Evolutionary conservation across 176 grass and related monocot species (phyloP).

Genomic region (Neostapfia colusana): DNA sequence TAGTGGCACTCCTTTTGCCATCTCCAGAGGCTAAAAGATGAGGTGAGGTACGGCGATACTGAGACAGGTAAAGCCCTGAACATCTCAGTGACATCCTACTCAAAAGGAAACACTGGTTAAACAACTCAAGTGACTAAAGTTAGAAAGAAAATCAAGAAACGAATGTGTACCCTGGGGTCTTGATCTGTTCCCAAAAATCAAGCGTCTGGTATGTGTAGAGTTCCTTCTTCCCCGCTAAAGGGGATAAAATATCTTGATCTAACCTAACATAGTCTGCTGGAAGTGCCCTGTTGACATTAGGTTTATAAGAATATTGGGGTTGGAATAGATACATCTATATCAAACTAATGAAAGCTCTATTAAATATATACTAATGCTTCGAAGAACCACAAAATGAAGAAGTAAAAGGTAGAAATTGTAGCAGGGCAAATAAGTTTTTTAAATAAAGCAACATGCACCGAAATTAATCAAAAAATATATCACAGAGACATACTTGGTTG

Average conservation of each 20-base stretch:
- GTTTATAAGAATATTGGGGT: conserved; percentile 3
- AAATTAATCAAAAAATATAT: conserved; percentile 31
- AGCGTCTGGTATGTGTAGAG: conserved; percentile 93
- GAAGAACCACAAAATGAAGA: neutral
- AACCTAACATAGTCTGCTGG: conserved; percentile 94
- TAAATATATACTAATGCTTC: neutral
- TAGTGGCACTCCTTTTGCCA: conserved; percentile 67
- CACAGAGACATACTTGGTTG: conserved; percentile 71
- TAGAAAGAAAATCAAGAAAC: conserved; percentile 2
- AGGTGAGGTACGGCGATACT: conserved; percentile 73
- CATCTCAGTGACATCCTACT: conserved; percentile 96
- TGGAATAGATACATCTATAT: neutral
- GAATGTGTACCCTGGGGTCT: conserved; percentile 86
- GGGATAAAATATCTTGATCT: conserved; percentile 99
- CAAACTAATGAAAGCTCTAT: neutral
- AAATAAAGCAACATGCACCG: neutral
- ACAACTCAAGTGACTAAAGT: conserved; percentile 9
- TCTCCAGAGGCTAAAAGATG: conserved; percentile 82
- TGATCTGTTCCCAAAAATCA: conserved; percentile 99
- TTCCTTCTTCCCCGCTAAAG: conserved; percentile 94
- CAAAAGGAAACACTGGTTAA: conserved; percentile 28
- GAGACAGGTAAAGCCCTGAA: conserved; percentile 85
- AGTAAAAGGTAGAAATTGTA: neutral
- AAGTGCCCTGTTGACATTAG: conserved; percentile 76
- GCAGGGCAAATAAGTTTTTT: neutral